Base-by-base conservation (phyloP, 148 eudicot species). In the Selenicereus undatus region DNA sequence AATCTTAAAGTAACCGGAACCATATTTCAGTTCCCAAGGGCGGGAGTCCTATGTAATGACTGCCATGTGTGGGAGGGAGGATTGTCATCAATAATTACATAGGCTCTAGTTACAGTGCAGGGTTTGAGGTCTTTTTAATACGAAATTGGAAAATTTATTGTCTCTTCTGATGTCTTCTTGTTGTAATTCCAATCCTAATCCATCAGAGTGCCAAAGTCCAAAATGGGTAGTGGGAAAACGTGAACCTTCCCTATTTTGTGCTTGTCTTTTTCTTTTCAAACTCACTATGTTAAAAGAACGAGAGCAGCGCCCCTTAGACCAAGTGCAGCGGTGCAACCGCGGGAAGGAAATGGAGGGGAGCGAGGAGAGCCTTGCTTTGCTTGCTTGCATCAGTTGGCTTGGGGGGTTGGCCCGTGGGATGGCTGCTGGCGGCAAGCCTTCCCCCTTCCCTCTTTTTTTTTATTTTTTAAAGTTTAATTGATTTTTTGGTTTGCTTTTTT, bases 1-100 rank as follows among this genome's bases (percentile, higher is more conserved):
- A 71, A 71, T 35, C 74, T 71, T 14, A 71, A 71, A 71, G 74
- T 5, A 69, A 42, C 39, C 35, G 43, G 22, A 14, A 71, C 74
- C 4, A 21, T 71, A 71, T 71, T n/a, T 17, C 74, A 71, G 48
- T 35, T 71, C 74, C 74, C 74, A 71, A 71, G 36, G 18, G 29
- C 5, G 74, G 74, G 45, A 36, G 45, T 16, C 48, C 74, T 64
- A 56, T 69, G 32, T 26, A 71, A 71, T 36, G 1, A 35, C 48
- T 14, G 11, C 74, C 74, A 10, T 56, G 11, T 64, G 68, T 64
- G 7, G 68, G 29, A 8, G 68, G 22, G 27, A 64, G 27, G 7
- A 64, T 64, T 29, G 68, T 10, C 27, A 64, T 64, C 68, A 64
- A 64, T 71, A 13, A 71, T 30, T 30, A 18, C 12, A 32, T 66